These are phyloP conservation scores for Amylocystis lapponica DNA, from an alignment of 768 basidiomycete species.

Conservation along the genomic window DNA sequence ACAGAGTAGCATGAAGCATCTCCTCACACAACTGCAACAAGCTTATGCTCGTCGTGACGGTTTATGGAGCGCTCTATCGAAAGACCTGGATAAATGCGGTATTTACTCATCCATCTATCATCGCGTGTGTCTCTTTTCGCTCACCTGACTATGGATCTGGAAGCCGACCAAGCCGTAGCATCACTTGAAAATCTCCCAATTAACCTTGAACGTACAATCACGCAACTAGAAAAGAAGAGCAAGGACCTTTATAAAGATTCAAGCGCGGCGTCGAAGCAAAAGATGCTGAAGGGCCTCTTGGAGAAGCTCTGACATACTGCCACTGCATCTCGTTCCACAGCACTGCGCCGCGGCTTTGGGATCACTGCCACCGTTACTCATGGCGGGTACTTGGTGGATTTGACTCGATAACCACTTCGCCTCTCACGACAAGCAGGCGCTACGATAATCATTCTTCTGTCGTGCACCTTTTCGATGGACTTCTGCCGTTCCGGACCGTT, in stretches of 20 bases:
- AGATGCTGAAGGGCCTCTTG: conserved; percentile 23
- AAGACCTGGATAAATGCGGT: conserved; percentile 43
- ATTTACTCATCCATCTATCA: not conserved
- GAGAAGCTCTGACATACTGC: conserved; percentile 21
- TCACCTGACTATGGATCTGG: not conserved
- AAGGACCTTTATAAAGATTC: conserved; percentile 32
- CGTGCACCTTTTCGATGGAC: no score
- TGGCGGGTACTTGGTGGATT: no score
- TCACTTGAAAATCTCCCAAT: conserved; percentile 41
- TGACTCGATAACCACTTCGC: no score
- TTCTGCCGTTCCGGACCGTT: no score
- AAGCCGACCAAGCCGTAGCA: conserved; percentile 41
- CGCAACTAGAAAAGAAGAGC: conserved; percentile 47
- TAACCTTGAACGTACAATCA: conserved; percentile 47
- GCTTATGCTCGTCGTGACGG: conserved; percentile 42
- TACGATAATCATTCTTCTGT: no score
- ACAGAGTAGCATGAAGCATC: conserved; percentile 37
- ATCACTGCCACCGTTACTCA: no score
- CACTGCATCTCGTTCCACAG: no score
- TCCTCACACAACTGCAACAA: conserved; percentile 42
- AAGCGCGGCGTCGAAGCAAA: conserved; percentile 19
- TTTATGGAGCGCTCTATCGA: conserved; percentile 47
- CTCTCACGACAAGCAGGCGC: no score
- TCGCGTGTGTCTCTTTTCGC: not conserved
- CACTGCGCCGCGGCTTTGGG: no score